These are phyloP conservation scores for Phytophthora ohioensis DNA, from an alignment of 352 stramenopile genomes.

Conservation along the genomic window DNA sequence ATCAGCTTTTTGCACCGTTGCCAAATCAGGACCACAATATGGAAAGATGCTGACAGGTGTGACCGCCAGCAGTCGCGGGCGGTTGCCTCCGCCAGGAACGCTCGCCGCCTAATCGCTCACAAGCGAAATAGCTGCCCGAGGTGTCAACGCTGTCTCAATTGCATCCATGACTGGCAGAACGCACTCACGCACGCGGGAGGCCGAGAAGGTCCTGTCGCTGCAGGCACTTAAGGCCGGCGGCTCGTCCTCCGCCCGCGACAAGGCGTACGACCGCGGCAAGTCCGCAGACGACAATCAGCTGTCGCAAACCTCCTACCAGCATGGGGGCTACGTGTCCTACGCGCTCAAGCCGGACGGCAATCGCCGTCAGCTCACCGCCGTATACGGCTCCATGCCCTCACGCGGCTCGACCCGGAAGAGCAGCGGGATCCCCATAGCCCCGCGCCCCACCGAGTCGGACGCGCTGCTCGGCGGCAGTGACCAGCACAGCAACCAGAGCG, in stretches of 20 bases:
- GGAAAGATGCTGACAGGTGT: conserved; percentile 34
- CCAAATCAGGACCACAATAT: conserved; percentile 27
- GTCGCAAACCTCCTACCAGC: conserved; percentile 33
- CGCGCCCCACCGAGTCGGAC: conserved; percentile 23
- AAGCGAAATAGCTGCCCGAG: conserved; percentile 32
- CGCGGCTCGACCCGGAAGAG: conserved; percentile 14
- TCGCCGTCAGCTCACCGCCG: conserved; percentile 28
- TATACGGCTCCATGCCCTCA: conserved; percentile 54
- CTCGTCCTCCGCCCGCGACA: conserved; percentile 4
- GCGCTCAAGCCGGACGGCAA: conserved; percentile 33
- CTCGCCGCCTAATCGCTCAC: conserved; percentile 18
- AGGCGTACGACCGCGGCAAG: conserved; percentile 7
- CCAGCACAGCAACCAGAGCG: conserved; percentile 61
- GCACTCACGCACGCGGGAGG: conserved; percentile 32
- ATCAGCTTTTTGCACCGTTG: background rate
- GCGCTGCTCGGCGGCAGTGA: conserved; percentile 29
- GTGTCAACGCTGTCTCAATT: background rate
- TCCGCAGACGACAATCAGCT: background rate
- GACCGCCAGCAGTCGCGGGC: conserved; percentile 30
- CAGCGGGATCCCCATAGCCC: conserved; percentile 13
- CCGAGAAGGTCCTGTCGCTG: conserved; percentile 43
- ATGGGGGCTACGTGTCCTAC: conserved; percentile 44
- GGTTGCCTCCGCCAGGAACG: conserved; percentile 22
- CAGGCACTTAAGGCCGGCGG: conserved; percentile 15
- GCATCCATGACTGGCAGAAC: conserved; percentile 33